A percentile compares a stretch with the other conserved stretches of the same genome.
phyloP scores from a whole-genome alignment of 2,329 filamentous ascomycete genomes.

The Scedosporium dehoogii region DNA sequence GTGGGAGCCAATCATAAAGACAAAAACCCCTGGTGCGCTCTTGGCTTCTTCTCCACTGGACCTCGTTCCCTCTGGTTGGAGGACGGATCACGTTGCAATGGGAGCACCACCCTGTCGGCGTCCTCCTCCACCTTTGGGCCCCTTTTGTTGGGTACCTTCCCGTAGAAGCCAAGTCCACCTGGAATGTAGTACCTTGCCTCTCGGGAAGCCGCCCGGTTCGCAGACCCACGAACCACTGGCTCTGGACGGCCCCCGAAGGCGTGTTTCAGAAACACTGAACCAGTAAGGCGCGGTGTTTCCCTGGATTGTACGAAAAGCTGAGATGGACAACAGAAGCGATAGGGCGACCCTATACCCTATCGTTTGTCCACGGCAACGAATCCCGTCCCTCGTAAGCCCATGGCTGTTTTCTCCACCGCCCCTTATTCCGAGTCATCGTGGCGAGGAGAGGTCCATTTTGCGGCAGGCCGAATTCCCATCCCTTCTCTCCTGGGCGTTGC shows the following conservation, averaged over 20 bases:
- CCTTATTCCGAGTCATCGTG: background rate
- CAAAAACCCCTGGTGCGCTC: background rate
- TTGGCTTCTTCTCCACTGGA: background rate
- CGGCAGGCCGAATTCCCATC: background rate
- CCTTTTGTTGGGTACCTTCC: background rate
- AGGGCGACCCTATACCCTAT: background rate
- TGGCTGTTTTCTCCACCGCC: background rate
- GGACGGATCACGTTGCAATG: background rate
- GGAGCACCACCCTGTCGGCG: background rate
- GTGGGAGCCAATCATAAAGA: background rate
- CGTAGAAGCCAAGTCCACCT: background rate
- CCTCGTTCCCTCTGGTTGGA: background rate
- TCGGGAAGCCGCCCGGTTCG: background rate
- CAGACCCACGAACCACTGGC: background rate
- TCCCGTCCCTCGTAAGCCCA: background rate
- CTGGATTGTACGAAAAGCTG: background rate
- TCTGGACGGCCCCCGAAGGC: conserved; percentile 4
- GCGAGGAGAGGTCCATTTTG: background rate
- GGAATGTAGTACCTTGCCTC: background rate
- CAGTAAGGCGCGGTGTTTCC: conserved; percentile 6
- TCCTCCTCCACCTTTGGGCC: background rate
- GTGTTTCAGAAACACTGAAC: conserved; percentile 12
- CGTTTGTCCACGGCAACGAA: background rate
- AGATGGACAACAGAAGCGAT: background rate
- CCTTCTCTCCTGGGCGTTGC: background rate